Evolutionary conservation across 306 rosid genomes (phyloP), one percentile per base, ranked within the genome.

Genomic region (Calophaca sinica): DNA sequence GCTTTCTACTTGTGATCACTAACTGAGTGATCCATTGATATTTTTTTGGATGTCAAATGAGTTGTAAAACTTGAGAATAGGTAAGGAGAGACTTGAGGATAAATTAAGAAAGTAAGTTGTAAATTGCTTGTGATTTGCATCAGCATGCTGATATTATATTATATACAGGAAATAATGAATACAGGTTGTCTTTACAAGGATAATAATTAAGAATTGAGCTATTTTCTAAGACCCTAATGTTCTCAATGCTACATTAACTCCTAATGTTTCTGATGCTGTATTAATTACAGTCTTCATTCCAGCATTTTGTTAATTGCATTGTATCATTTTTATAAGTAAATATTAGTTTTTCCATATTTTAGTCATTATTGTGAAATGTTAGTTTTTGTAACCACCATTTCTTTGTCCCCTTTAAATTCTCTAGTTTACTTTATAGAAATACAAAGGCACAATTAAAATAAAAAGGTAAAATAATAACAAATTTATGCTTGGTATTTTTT

Each of bases 31-130:
- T 73, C 68, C 68, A 64, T 81, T 66, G 28, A 26, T 48, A 11
- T 52, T 51, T 5, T 68, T 68, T 70, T 75, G 66, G 64, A 70
- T 79, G 55, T 33, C 62, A 76, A 67, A 79, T 75, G 80, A 79
- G 84, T 63, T 75, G 65, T 31, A 20, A 63, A 38, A 20, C 41
- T 51, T 50, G 62, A 62, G 13, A 74, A 38, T 39, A 62, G 15
- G 6, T 32, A 50, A 9, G 42, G 63, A 72, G 68, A 62, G 29
- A 61, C 70, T 49, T 20, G 32, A 39, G 66, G 66, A 75, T 53
- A 75, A 65, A 32, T 65, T 35, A 46, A 42, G 63, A 64, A 51
- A 33, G 15, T 42, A 15, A 35, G 57, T 55, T 39, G 80, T 64
- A 41, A 75, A 64, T 31, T 42, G 55, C 66, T 39, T 61, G 57